Evolutionary conservation across 2,329 filamentous ascomycete species (phyloP), one percentile per base, ranked within the genome.

Genomic region (Penicillium glabrum): DNA sequence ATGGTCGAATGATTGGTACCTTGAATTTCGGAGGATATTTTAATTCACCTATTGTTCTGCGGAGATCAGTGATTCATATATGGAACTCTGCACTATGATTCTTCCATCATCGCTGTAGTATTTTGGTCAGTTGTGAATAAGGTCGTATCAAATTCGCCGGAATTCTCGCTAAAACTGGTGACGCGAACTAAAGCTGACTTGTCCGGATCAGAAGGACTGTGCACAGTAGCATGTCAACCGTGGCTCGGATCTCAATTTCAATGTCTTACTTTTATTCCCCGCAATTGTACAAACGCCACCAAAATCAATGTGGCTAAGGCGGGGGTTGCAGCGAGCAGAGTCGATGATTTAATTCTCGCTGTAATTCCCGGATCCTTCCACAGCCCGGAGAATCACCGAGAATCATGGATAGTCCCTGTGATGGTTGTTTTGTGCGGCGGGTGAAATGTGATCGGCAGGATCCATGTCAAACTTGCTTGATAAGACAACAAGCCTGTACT

Each of bases 361-460:
- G 26, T 29, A 46, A 46, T 46, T 46, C 44, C 44, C 24, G 24
- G 7, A 39, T 39, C 9, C 16, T n/a, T 29, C 8, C 24, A 31
- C 9, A 26, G 9, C 24, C 26, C 44, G 14, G 8, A 29, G 9
- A 46, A 19, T 46, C 44, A 29, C 26, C 44, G 24, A 46, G 16
- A 46, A 46, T 31, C 44, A 46, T 46, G 44, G 44, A 46, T 31
- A 46, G 44, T 16, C 44, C 44, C 44, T 46, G 44, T 31, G 44
- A 46, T 13, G 16, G 44, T 3, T 46, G 44, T 29, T 46, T 46
- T 31, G 44, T 46, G 14, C 59, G 59, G 3, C 53, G 59, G 13
- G 59, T 61, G 19, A 61, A 51, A 41, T 61, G 59, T 41, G 59
- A 61, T 60, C 57, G 59, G 14, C 55, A 60, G 37, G 47, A 51